A percentile compares a stretch with the other conserved stretches of the same genome.
phyloP scores from a whole-genome alignment of 768 basidiomycete genomes.

The Collybia mongolica region DNA sequence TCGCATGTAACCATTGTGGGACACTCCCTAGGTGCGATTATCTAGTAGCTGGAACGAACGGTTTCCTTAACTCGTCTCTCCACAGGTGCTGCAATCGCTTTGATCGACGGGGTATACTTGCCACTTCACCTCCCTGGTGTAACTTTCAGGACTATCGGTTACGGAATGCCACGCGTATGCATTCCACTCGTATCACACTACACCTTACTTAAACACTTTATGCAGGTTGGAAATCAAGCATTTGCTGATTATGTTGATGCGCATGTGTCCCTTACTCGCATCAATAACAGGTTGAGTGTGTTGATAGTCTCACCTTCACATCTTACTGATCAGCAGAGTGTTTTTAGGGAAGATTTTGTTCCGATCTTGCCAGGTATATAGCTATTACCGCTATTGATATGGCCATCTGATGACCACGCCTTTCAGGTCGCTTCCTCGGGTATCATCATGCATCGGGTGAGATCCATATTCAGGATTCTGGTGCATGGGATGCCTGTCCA shows the following conservation, averaged over 20 bases:
- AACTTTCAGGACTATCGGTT: slow-evolving; percentile 33
- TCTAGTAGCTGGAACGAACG: background rate
- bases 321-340: background rate
- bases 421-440: slow-evolving; percentile 14
- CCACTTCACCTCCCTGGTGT: slow-evolving; percentile 44
- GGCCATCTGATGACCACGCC: slow-evolving; percentile 45
- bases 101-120: slow-evolving; percentile 57
- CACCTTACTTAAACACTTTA: background rate
- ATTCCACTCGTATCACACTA: slow-evolving; percentile 18
- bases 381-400: slow-evolving; percentile 45
- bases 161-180: slow-evolving; percentile 43
- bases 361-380: slow-evolving; percentile 38
- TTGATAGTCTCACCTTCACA: background rate
- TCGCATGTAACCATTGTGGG: slow-evolving; percentile 43
- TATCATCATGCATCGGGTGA: slow-evolving; percentile 49
- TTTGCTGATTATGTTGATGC: slow-evolving; percentile 64
- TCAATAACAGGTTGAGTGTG: slow-evolving; percentile 51
- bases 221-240: slow-evolving; percentile 53
- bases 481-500: slow-evolving; percentile 55
- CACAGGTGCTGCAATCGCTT: slow-evolving; percentile 49
- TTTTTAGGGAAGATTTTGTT: slow-evolving; percentile 34
- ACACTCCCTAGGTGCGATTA: slow-evolving; percentile 38
- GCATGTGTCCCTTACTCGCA: slow-evolving; percentile 46
- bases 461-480: slow-evolving; percentile 47
- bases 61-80: background rate